Base-by-base conservation (phyloP, 495 filamentous ascomycete species). In the Elasticomyces elasticus region DNA sequence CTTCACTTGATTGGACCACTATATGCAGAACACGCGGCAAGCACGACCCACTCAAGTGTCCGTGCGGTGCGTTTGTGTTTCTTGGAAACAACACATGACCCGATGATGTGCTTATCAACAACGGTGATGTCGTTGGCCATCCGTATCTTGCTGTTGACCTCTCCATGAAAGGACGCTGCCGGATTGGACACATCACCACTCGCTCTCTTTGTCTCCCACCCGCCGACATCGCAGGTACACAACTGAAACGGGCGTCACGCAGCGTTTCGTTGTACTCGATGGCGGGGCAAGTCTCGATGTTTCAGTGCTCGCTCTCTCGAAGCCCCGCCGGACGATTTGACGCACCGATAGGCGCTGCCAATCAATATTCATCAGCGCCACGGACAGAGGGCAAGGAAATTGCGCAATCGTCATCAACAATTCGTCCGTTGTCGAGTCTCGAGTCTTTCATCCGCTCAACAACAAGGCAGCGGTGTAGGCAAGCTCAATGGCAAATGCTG, bases 171-270 rank as follows among this genome's bases (percentile, higher is more conserved):
- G 35, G 19, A 40, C 35, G 35, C 12, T 40, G 35, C 35, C 4
- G 35, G 19, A 40, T 2, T 22, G 4, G 2, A 5, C 20, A 46
- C 43, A 22, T 28, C 12, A 10, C 25, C 43, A 13, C 20, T 23
- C 22, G 11, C 3, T 22, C 19, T 24, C 49, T 51, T 51, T 51
- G 49, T 51, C 24, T 31, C 28, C n/a, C 30, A 20, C 47, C 9
- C 19, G 23, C 35, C 37, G 50, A 46, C 24, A 28, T 28, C 51
- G 51, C 22, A 26, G 30, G 5, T 5, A 3, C 1, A 13, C 23
- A 20, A 13, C 27, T 51, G 54, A 56, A 56, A 56, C 54, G 33
- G 47, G 54, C 54, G 54, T 30, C 54, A 51, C 47, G 52, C 53
- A 55, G 43, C 23, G 28, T 15, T 11, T 30, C 19, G 31, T 52